Conservation (phyloP, 495 filamentous ascomycete species). For the Hyphodiscus hymeniophilus region DNA sequence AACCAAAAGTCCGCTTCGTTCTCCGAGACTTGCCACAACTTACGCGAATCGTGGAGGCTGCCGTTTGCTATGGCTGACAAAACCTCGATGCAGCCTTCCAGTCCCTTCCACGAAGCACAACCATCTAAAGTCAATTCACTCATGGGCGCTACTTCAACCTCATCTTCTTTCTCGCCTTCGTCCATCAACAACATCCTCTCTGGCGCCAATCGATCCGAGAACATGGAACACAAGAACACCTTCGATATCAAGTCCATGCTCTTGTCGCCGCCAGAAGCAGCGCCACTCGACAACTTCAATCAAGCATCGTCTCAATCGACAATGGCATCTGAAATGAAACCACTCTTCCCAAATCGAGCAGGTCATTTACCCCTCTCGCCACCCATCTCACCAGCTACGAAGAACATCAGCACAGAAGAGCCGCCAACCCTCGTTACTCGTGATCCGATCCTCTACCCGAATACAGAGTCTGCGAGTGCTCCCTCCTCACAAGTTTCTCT, state of each 20-base stretch:
- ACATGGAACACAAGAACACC: slow-evolving; percentile 14
- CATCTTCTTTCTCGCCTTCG: slow-evolving; percentile 5
- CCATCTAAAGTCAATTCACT: background rate
- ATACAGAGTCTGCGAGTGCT: slow-evolving; percentile 33
- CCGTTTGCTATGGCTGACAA: slow-evolving; percentile 23
- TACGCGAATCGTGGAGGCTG: slow-evolving; percentile 5
- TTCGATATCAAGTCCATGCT: slow-evolving; percentile 44
- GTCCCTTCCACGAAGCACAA: slow-evolving; percentile 15
- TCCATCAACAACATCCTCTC: slow-evolving; percentile 15
- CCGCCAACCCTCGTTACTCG: slow-evolving; percentile 30
- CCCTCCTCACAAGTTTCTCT: slow-evolving; percentile 45
- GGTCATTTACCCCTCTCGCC: slow-evolving; percentile 55
- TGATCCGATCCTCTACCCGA: slow-evolving; percentile 57
- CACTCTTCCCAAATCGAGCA: slow-evolving; percentile 33
- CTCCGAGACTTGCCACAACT: slow-evolving; percentile 17
- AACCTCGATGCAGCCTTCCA: slow-evolving; percentile 22
- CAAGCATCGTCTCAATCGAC: slow-evolving; percentile 27
- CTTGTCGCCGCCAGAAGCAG: slow-evolving; percentile 67
- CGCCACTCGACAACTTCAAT: slow-evolving; percentile 54
- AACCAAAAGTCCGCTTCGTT: slow-evolving; percentile 10
- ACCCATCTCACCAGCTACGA: slow-evolving; percentile 48
- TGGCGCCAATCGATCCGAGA: slow-evolving; percentile 11
- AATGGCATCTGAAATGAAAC: slow-evolving; percentile 35
- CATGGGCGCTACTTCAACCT: slow-evolving; percentile 10
- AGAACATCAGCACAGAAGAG: slow-evolving; percentile 37